These are phyloP conservation scores for Oryza meridionalis DNA, from an alignment of 176 grass and related monocot genomes.

Conservation along the genomic window DNA sequence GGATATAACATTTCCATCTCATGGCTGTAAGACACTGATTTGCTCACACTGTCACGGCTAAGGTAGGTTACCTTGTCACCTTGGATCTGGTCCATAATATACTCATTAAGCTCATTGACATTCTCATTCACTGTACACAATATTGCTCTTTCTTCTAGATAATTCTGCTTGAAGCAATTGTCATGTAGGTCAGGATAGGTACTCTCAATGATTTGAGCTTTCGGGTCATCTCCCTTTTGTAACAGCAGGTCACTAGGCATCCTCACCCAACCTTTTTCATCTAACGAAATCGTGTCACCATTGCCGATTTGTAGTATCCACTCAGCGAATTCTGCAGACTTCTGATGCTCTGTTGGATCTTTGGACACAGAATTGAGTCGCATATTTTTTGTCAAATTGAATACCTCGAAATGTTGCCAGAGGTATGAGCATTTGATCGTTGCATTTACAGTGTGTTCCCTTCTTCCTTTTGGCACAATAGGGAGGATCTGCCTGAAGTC, in stretches of 20 bases:
- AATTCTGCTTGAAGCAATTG: too few species aligned
- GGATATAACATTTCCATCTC: slow-evolving; percentile 14
- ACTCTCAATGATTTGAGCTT: too few species aligned
- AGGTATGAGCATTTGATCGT: slow-evolving; percentile 31
- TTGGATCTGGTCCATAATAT: too few species aligned
- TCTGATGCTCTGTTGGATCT: background rate
- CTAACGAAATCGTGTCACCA: background rate
- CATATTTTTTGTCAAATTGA: slow-evolving; percentile 24
- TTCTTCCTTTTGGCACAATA: slow-evolving; percentile 1
- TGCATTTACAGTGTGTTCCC: background rate
- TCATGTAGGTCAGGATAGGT: too few species aligned
- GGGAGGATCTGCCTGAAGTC: slow-evolving; percentile 30
- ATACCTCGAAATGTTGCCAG: slow-evolving; percentile 4
- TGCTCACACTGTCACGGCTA: too few species aligned
- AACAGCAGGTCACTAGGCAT: background rate
- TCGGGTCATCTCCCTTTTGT: background rate
- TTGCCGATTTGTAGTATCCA: slow-evolving; percentile 25
- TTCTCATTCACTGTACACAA: too few species aligned
- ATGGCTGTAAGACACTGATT: background rate
- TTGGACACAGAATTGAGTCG: background rate
- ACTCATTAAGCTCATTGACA: too few species aligned
- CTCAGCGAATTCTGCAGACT: background rate
- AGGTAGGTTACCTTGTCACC: too few species aligned
- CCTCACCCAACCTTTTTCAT: background rate
- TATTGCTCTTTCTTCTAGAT: too few species aligned